Percentiles rank a stretch among this genome's conserved stretches.
These are phyloP conservation scores for Alnus rubra DNA, from an alignment of 306 rosid species.

Conservation along the genomic window DNA sequence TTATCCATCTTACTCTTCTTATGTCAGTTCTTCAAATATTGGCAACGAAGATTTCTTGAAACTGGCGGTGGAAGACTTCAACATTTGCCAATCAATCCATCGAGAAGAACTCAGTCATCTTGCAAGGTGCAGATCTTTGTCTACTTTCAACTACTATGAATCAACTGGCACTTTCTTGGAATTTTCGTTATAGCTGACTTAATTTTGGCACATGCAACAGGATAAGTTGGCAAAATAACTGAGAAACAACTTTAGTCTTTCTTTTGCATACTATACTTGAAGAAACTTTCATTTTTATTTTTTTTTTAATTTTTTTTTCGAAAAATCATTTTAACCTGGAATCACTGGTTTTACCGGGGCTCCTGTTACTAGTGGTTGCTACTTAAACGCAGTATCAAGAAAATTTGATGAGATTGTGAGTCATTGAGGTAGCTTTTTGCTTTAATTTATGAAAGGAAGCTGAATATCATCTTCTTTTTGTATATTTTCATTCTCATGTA, in stretches of 20 bases:
- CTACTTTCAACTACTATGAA: too few relatives aligned
- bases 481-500: constrained; percentile 2
- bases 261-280: too few relatives aligned
- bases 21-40: too few relatives aligned
- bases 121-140: too few relatives aligned
- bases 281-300: too few relatives aligned
- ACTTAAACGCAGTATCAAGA: not conserved
- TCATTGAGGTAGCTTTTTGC: not conserved
- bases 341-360: constrained; percentile 6
- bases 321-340: not conserved
- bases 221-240: not conserved
- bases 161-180: not conserved
- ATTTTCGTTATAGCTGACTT: constrained; percentile 2
- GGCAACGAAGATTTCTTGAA: too few relatives aligned
- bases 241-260: not conserved
- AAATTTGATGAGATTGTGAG: not conserved
- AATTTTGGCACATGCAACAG: not conserved
- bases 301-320: too few relatives aligned
- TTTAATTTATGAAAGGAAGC: not conserved
- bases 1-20: too few relatives aligned
- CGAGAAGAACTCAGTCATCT: too few relatives aligned
- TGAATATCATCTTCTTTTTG: not conserved
- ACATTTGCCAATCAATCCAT: too few relatives aligned
- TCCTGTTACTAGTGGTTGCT: constrained; percentile 4
- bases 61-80: too few relatives aligned